These are phyloP conservation scores for Pinguiococcus pyrenoidosus DNA, from an alignment of 108 stramenopile genomes.

Conservation along the genomic window DNA sequence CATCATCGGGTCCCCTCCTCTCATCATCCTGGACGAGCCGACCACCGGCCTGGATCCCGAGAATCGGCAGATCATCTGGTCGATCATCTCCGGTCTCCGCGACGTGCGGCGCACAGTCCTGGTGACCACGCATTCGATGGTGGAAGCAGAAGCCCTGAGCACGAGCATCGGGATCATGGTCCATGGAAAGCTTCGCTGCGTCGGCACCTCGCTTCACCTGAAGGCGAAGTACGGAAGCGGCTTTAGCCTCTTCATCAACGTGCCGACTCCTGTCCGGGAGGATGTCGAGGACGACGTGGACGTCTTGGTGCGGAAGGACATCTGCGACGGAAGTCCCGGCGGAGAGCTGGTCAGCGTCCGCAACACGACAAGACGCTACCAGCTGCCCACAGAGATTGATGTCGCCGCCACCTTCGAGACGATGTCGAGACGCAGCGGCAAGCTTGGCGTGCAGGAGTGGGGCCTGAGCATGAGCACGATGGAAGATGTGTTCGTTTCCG, in stretches of 20 bases:
- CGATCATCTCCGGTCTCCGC: not conserved
- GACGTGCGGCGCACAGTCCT: conserved; percentile 1
- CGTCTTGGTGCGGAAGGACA: no score
- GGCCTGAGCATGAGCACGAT: no score
- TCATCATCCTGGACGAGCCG: conserved; percentile 17
- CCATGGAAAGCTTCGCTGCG: conserved; percentile 10
- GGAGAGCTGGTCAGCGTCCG: no score
- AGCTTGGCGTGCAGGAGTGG: no score
- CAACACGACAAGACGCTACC: no score
- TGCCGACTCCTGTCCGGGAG: no score
- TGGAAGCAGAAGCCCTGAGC: conserved; percentile 10
- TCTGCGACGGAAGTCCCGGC: no score
- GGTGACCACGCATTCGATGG: conserved; percentile 7
- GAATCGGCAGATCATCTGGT: not conserved
- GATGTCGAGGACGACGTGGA: no score
- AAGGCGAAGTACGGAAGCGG: conserved; percentile 15
- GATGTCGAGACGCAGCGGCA: no score
- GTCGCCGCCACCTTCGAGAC: no score
- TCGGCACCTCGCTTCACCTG: conserved; percentile 7
- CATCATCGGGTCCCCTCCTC: conserved; percentile 3
- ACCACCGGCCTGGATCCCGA: conserved; percentile 2
- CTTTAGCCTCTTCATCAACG: not conserved
- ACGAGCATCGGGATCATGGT: conserved; percentile 16
- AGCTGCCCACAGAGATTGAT: no score
- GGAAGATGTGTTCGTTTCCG: no score